Evolutionary conservation across 495 filamentous ascomycete species (phyloP).

Genomic region (Aspergillus indologenus): DNA sequence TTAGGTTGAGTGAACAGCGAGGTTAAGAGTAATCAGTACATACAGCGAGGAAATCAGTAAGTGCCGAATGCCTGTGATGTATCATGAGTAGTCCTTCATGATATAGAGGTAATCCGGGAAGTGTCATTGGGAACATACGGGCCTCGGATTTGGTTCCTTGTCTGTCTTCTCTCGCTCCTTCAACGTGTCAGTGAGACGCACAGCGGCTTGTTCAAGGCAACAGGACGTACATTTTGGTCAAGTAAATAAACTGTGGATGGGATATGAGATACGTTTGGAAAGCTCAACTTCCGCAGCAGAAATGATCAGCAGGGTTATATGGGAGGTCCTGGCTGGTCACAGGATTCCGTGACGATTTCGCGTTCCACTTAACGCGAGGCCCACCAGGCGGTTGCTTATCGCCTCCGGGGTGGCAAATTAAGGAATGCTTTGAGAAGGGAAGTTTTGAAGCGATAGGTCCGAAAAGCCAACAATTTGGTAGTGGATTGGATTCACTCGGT

Average conservation of each 20-base stretch:
- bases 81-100: constrained; percentile 15
- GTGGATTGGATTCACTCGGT: neutral
- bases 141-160: constrained; percentile 56
- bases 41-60: constrained; percentile 79
- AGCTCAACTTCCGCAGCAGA: neutral
- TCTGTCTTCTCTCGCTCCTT: constrained; percentile 42
- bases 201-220: neutral
- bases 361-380: constrained; percentile 48
- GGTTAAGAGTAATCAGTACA: constrained; percentile 21
- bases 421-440: neutral
- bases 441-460: neutral
- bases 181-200: constrained; percentile 15
- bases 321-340: constrained; percentile 25
- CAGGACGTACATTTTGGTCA: constrained; percentile 15
- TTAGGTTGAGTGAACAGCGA: neutral
- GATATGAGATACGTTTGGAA: neutral
- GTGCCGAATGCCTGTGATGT: constrained; percentile 58
- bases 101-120: neutral
- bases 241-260: neutral
- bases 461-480: neutral
- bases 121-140: constrained; percentile 46
- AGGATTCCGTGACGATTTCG: constrained; percentile 43
- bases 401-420: constrained; percentile 8
- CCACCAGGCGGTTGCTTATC: constrained; percentile 12
- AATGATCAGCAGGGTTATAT: neutral